Conservation (phyloP, 495 filamentous ascomycete genomes). For the Xylaria curta region DNA sequence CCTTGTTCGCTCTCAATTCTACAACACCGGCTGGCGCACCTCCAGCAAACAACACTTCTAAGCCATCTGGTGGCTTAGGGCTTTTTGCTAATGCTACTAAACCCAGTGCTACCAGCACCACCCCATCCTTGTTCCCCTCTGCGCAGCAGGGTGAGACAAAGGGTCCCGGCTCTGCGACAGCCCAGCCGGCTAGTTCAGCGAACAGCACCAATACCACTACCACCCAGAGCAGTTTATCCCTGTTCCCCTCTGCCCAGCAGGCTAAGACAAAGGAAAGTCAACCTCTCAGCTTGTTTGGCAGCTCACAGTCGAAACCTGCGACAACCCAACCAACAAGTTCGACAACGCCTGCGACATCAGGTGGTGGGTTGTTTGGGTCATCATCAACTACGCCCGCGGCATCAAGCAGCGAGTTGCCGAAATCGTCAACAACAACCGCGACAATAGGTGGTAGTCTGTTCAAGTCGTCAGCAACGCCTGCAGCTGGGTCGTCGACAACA, state of each 20-base stretch:
- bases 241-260: slow-evolving; percentile 31
- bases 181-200: slow-evolving; percentile 16
- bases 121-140: slow-evolving; percentile 29
- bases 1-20: slow-evolving; percentile 58
- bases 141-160: slow-evolving; percentile 32
- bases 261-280: slow-evolving; percentile 32
- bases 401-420: too few species aligned
- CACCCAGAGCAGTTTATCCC: slow-evolving; percentile 25
- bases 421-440: slow-evolving; percentile 26
- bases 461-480: slow-evolving; percentile 16
- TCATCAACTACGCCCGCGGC: too few species aligned
- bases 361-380: too few species aligned
- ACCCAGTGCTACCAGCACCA: slow-evolving; percentile 30
- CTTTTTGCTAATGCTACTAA: slow-evolving; percentile 31
- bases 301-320: slow-evolving; percentile 27
- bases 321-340: slow-evolving; percentile 25
- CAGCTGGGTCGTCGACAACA: too few species aligned
- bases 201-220: slow-evolving; percentile 25
- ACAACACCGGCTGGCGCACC: slow-evolving; percentile 72
- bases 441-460: slow-evolving; percentile 49
- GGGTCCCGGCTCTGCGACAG: slow-evolving; percentile 27
- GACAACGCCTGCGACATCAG: too few species aligned
- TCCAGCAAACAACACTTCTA: slow-evolving; percentile 44
- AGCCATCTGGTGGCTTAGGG: slow-evolving; percentile 29
- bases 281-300: slow-evolving; percentile 28